These are phyloP conservation scores for Backusella tarrabulga DNA, from an alignment of 192 early-diverging fungal genomes.

Conservation along the genomic window DNA sequence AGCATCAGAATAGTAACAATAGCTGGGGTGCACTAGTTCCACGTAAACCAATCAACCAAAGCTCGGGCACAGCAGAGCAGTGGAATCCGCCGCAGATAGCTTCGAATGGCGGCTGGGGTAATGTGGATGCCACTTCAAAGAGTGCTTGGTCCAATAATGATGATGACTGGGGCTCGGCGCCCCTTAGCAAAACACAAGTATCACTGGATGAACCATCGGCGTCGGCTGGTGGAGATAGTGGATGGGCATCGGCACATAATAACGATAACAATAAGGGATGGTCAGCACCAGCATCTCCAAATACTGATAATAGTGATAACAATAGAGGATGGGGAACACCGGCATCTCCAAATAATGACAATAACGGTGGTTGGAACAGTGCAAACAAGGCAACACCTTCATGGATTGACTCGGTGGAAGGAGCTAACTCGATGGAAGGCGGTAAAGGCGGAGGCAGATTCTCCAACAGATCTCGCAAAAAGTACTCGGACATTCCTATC, in stretches of 20 bases:
- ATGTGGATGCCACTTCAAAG: neutral
- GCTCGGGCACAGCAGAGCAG: neutral
- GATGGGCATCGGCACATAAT: neutral
- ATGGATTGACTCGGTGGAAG: neutral
- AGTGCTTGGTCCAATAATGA: neutral
- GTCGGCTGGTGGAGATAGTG: neutral
- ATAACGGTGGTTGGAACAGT: neutral
- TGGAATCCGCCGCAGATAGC: neutral
- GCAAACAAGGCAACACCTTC: neutral
- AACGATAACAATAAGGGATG: neutral
- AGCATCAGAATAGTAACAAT: neutral
- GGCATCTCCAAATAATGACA: neutral
- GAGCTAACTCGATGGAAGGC: neutral
- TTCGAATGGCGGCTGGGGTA: neutral
- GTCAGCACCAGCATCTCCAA: neutral
- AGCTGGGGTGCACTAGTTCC: neutral
- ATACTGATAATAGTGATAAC: neutral
- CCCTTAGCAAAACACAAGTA: neutral
- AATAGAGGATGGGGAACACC: neutral
- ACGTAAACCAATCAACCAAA: neutral
- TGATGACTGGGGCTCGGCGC: neutral
- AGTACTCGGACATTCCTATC: neutral
- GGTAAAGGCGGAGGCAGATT: neutral
- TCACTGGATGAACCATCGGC: neutral
- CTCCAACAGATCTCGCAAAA: neutral